Conservation (phyloP, 805 yeast genomes). For the Limtongozyma cylindracea region DNA sequence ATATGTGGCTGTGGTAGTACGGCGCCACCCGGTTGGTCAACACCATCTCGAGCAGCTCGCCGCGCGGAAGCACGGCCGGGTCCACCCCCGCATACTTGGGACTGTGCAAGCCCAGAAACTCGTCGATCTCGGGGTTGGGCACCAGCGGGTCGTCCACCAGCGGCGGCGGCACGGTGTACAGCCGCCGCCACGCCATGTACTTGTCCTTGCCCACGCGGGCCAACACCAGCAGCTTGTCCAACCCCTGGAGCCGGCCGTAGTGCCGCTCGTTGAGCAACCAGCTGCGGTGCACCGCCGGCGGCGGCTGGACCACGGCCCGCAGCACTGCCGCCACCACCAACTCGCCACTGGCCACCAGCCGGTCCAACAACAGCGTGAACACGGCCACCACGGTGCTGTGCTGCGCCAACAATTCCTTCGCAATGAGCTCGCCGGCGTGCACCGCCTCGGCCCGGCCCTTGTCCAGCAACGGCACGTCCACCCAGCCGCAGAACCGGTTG, state of each 20-base stretch:
- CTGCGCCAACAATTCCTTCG: conserved; percentile 4
- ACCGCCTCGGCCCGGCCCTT: conserved; percentile 14
- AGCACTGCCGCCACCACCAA: conserved; percentile 9
- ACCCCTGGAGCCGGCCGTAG: conserved; percentile 16
- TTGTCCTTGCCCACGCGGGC: conserved; percentile 10
- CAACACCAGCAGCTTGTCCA: conserved; percentile 11
- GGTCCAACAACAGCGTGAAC: conserved; percentile 13
- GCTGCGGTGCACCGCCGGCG: too few species aligned
- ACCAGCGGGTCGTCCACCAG: conserved; percentile 2
- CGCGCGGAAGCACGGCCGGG: conserved; percentile 8
- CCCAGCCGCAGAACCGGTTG: conserved; percentile 19
- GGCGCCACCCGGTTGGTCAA: conserved; percentile 15
- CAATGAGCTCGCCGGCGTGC: conserved; percentile 12
- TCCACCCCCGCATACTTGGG: conserved; percentile 5
- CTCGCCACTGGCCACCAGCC: conserved; percentile 15
- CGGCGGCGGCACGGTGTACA: conserved; percentile 14
- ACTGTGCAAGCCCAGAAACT: too few species aligned
- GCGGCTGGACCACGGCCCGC: conserved; percentile 12
- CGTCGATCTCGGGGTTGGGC: conserved; percentile 10
- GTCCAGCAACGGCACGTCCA: conserved; percentile 12
- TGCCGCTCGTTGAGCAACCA: conserved; percentile 19
- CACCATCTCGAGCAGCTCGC: conserved; percentile 13
- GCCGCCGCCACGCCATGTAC: conserved; percentile 12
- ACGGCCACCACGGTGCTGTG: conserved; percentile 6
- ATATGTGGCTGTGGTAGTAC: conserved; percentile 7